Percentiles rank a stretch among this genome's conserved stretches.
Conservation (phyloP, 2,329 filamentous ascomycete genomes). For the Orbilia javanica region DNA sequence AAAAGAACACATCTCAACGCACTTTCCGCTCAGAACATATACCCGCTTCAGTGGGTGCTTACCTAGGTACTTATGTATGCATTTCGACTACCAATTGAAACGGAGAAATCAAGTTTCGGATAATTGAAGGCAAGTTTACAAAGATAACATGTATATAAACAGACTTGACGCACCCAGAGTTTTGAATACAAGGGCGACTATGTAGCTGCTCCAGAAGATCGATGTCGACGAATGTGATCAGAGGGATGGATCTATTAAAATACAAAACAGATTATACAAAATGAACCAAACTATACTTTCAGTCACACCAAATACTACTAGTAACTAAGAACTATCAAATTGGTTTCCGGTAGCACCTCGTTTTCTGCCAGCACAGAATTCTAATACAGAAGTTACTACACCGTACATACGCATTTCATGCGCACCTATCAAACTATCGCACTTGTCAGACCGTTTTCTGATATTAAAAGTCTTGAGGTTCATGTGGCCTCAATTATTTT, state of each 20-base stretch:
- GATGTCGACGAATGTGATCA: neutral
- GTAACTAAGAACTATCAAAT: neutral
- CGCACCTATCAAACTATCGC: too few species aligned
- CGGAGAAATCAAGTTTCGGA: too few species aligned
- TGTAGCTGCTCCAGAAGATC: neutral
- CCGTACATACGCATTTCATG: too few species aligned
- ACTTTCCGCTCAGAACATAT: neutral
- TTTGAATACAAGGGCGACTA: neutral
- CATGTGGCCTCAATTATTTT: neutral
- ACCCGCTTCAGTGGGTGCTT: too few species aligned
- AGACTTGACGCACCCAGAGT: too few species aligned
- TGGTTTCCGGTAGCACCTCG: neutral
- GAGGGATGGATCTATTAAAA: neutral
- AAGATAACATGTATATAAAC: too few species aligned
- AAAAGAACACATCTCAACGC: conserved; percentile 9
- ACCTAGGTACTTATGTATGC: too few species aligned
- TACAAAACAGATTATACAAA: neutral
- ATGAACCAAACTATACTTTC: neutral
- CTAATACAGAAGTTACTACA: neutral
- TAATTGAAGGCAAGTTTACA: too few species aligned
- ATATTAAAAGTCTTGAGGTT: neutral
- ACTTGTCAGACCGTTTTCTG: neutral
- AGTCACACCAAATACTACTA: neutral
- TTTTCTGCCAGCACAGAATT: too few species aligned
- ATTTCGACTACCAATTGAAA: too few species aligned